A percentile compares a stretch with the other conserved stretches of the same genome.
Conservation (phyloP, 176 grass and related monocot genomes). For the Areca catechu region DNA sequence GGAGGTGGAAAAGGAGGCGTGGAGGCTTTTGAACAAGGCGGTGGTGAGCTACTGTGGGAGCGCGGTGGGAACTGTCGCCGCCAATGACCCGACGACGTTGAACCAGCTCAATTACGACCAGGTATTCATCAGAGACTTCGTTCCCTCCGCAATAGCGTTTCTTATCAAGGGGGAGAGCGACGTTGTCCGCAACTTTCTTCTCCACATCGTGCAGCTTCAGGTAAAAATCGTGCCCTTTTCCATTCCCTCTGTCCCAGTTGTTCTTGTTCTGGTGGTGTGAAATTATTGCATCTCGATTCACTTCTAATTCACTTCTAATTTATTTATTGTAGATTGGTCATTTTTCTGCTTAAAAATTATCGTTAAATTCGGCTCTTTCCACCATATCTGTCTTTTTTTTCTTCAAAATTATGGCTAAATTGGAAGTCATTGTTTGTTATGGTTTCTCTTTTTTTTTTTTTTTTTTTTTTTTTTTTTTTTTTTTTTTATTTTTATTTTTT, state of each 20-base stretch:
- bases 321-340: too few relatives aligned
- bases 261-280: too few relatives aligned
- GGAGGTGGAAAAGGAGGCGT: slow-evolving; percentile 70
- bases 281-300: too few relatives aligned
- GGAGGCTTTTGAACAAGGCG: slow-evolving; percentile 65
- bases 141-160: slow-evolving; percentile 8
- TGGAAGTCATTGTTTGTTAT: too few relatives aligned
- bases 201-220: slow-evolving; percentile 16
- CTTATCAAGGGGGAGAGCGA: slow-evolving; percentile 17
- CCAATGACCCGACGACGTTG: slow-evolving; percentile 45
- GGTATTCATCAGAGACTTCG: slow-evolving; percentile 21
- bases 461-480: too few relatives aligned
- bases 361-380: too few relatives aligned
- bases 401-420: too few relatives aligned
- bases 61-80: slow-evolving; percentile 82
- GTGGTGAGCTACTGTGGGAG: slow-evolving; percentile 79
- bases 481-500: too few relatives aligned
- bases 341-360: too few relatives aligned
- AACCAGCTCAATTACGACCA: slow-evolving; percentile 89
- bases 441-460: too few relatives aligned
- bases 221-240: not conserved
- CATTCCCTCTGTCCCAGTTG: not conserved
- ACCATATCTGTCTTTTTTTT: too few relatives aligned
- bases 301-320: too few relatives aligned
- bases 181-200: slow-evolving; percentile 15